phyloP scores from a whole-genome alignment of 2,329 filamentous ascomycete species.

The Epichloe gansuensis region DNA sequence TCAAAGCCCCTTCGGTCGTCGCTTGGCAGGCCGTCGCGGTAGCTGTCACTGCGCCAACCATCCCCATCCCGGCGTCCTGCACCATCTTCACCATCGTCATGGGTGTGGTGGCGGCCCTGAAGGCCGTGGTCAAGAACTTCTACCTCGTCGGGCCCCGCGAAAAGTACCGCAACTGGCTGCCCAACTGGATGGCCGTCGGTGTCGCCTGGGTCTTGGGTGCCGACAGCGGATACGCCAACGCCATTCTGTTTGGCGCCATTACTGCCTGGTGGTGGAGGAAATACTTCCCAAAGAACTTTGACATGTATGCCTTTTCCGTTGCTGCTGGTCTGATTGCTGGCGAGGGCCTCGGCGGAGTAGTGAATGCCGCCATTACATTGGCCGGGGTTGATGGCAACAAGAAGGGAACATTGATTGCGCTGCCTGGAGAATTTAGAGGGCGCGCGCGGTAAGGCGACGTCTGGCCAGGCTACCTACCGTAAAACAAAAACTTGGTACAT shows the following conservation, averaged over 20 bases:
- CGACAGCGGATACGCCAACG: conserved; percentile 40
- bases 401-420: background rate
- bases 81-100: conserved; percentile 45
- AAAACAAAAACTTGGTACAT: conserved; percentile 10
- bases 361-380: conserved; percentile 38
- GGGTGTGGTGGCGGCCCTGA: conserved; percentile 33
- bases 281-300: conserved; percentile 35
- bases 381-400: conserved; percentile 17
- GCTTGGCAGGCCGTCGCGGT: conserved; percentile 54
- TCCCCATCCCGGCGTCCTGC: conserved; percentile 41
- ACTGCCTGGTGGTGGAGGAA: conserved; percentile 42
- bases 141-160: conserved; percentile 36
- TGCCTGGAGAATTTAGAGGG: background rate
- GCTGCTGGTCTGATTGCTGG: conserved; percentile 50
- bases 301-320: conserved; percentile 43
- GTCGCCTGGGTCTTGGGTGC: conserved; percentile 46
- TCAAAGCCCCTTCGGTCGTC: conserved; percentile 48
- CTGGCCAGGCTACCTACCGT: too few relatives aligned
- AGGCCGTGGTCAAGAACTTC: conserved; percentile 42
- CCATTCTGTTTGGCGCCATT: conserved; percentile 43
- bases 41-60: conserved; percentile 41
- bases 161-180: conserved; percentile 44
- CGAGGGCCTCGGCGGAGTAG: conserved; percentile 48
- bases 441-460: too few relatives aligned
- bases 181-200: conserved; percentile 50